A percentile compares a stretch with the other conserved stretches of the same genome.
Conservation (phyloP, 2,329 filamentous ascomycete genomes). For the Emericellopsis cladophorae region DNA sequence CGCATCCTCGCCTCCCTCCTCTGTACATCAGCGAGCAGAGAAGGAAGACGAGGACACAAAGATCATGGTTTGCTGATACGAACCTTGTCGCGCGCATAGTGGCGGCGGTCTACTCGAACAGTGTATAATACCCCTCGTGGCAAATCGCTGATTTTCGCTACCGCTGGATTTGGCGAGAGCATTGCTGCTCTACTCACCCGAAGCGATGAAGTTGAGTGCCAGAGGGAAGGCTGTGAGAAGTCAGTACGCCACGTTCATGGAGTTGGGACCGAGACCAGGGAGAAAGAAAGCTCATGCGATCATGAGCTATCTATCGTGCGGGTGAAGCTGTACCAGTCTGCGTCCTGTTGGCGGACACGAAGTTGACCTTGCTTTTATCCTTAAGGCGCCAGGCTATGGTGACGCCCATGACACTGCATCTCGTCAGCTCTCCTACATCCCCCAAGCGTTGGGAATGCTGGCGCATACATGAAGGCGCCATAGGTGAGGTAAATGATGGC, state of each 20-base stretch:
- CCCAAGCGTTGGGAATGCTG: neutral
- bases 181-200: constrained; percentile 57
- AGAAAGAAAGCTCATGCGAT: neutral
- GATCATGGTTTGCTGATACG: constrained; percentile 24
- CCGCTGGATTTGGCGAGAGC: constrained; percentile 36
- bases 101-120: neutral
- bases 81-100: constrained; percentile 18
- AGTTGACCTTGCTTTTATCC: constrained; percentile 56
- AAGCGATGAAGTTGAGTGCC: constrained; percentile 82
- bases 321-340: constrained; percentile 54
- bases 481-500: constrained; percentile 75
- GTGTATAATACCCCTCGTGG: constrained; percentile 1
- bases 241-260: constrained; percentile 12
- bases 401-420: constrained; percentile 49
- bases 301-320: neutral
- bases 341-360: constrained; percentile 65
- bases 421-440: neutral
- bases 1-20: constrained; percentile 28
- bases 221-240: constrained; percentile 54
- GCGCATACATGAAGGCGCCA: constrained; percentile 59
- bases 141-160: constrained; percentile 27
- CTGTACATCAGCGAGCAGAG: neutral
- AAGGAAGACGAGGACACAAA: constrained; percentile 14
- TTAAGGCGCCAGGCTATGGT: constrained; percentile 44
- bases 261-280: neutral